phyloP scores from a whole-genome alignment of 108 stramenopile genomes.

The Nitzschia sp. region DNA sequence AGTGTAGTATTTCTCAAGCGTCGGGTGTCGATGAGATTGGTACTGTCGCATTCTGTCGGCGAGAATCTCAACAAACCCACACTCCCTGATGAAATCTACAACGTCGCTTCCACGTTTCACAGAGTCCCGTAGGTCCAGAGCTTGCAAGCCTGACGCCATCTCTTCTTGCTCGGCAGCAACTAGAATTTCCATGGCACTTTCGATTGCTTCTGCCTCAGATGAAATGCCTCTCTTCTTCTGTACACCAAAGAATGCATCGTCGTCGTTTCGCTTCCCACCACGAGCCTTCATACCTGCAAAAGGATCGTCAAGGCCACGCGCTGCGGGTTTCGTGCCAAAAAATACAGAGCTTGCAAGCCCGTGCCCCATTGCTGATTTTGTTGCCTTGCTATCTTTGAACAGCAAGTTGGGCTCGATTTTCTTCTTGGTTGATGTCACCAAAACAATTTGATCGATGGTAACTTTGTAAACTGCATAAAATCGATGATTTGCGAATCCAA shows the following conservation, averaged over 20 bases:
- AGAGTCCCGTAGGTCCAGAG: slow-evolving; percentile 59
- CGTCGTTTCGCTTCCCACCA: slow-evolving; percentile 57
- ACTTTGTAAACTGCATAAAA: slow-evolving; percentile 59
- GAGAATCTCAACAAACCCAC: slow-evolving; percentile 37
- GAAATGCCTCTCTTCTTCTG: slow-evolving; percentile 13
- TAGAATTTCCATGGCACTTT: slow-evolving; percentile 49
- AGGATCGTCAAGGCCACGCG: slow-evolving; percentile 45
- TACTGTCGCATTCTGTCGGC: slow-evolving; percentile 42
- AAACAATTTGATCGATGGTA: slow-evolving; percentile 60
- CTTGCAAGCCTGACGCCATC: slow-evolving; percentile 32
- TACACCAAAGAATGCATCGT: slow-evolving; percentile 18
- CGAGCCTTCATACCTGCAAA: slow-evolving; percentile 76
- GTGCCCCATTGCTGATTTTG: neutral
- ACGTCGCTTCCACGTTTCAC: slow-evolving; percentile 64
- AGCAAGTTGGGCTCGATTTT: slow-evolving; percentile 66
- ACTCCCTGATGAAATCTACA: slow-evolving; percentile 58
- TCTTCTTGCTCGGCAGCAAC: slow-evolving; percentile 58
- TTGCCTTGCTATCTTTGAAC: slow-evolving; percentile 43
- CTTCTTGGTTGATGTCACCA: slow-evolving; percentile 55
- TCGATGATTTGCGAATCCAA: slow-evolving; percentile 52
- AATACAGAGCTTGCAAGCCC: slow-evolving; percentile 27
- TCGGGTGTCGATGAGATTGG: slow-evolving; percentile 68
- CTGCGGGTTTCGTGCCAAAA: slow-evolving; percentile 42
- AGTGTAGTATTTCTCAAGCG: slow-evolving; percentile 61
- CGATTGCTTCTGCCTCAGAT: slow-evolving; percentile 45